Evolutionary conservation across 192 early-diverging fungal species (phyloP).

Genomic region (Coemansia sp.): DNA sequence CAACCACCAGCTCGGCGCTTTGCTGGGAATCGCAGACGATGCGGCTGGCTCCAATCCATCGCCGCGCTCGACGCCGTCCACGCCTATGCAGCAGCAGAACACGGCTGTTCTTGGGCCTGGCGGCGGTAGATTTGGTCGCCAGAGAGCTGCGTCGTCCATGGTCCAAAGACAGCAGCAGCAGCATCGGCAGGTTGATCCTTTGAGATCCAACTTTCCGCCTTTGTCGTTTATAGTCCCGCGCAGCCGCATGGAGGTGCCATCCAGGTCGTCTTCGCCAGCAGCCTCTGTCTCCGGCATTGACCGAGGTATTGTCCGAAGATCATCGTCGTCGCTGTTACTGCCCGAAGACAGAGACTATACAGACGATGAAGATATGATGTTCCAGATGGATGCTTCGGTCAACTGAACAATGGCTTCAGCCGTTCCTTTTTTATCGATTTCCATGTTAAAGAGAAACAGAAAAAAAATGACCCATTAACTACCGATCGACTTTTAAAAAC

Average conservation of each 20-base stretch:
- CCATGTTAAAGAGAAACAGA: too few species aligned
- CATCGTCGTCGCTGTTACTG: not conserved
- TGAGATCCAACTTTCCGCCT: conserved; percentile 49
- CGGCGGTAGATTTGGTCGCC: not conserved
- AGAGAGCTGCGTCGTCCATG: not conserved
- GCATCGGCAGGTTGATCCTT: conserved; percentile 9
- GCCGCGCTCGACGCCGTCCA: conserved; percentile 42
- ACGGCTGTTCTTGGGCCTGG: not conserved
- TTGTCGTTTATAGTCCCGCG: conserved; percentile 53
- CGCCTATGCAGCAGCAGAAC: conserved; percentile 15
- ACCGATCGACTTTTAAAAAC: too few species aligned
- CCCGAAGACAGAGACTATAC: not conserved
- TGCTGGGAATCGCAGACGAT: conserved; percentile 28
- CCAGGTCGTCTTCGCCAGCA: not conserved
- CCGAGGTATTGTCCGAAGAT: not conserved
- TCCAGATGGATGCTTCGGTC: conserved; percentile 48
- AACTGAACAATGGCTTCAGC: not conserved
- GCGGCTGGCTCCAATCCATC: not conserved
- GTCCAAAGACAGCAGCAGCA: not conserved
- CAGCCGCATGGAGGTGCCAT: conserved; percentile 15
- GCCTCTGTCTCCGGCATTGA: not conserved
- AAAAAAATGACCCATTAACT: too few species aligned
- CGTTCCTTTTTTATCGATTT: too few species aligned
- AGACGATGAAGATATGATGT: conserved; percentile 50
- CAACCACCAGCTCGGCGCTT: conserved; percentile 22